Percentiles rank a stretch among this genome's conserved stretches.
These are phyloP conservation scores for Yueomyces sinensis DNA, from an alignment of 805 yeast species.

Conservation along the genomic window DNA sequence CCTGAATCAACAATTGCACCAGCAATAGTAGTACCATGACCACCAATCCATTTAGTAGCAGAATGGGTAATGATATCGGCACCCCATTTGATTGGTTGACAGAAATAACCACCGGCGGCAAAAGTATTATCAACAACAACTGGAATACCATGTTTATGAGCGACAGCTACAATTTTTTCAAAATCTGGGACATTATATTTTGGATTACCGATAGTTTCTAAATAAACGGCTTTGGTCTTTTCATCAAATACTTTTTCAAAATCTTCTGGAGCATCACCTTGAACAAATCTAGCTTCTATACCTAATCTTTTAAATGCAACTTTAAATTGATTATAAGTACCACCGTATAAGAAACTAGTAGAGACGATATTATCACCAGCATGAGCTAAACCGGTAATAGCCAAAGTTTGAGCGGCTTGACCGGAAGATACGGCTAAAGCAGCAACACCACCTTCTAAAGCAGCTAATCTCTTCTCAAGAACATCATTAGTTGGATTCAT, in stretches of 20 bases:
- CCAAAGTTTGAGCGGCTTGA: slow-evolving; percentile 87
- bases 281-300: slow-evolving; percentile 71
- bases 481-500: slow-evolving; percentile 90
- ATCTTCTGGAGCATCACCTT: slow-evolving; percentile 63
- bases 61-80: slow-evolving; percentile 89
- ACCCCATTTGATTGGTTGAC: slow-evolving; percentile 76
- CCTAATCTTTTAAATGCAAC: slow-evolving; percentile 85
- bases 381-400: slow-evolving; percentile 72
- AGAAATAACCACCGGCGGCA: slow-evolving; percentile 89
- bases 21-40: slow-evolving; percentile 90
- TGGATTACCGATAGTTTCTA: slow-evolving; percentile 90
- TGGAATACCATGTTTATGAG: slow-evolving; percentile 80
- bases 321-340: slow-evolving; percentile 91
- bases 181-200: slow-evolving; percentile 87
- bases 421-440: slow-evolving; percentile 92
- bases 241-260: slow-evolving; percentile 65
- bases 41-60: slow-evolving; percentile 97
- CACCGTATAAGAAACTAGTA: slow-evolving; percentile 83
- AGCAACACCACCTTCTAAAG: slow-evolving; percentile 83
- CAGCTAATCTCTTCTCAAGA: slow-evolving; percentile 84
- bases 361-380: slow-evolving; percentile 84
- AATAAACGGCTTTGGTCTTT: slow-evolving; percentile 77
- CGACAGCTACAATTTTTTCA: slow-evolving; percentile 56
- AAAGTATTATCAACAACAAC: slow-evolving; percentile 92
- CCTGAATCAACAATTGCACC: slow-evolving; percentile 88